Evolutionary conservation across 2,329 filamentous ascomycete species (phyloP).

Genomic region (Aspergillus eucalypticola): DNA sequence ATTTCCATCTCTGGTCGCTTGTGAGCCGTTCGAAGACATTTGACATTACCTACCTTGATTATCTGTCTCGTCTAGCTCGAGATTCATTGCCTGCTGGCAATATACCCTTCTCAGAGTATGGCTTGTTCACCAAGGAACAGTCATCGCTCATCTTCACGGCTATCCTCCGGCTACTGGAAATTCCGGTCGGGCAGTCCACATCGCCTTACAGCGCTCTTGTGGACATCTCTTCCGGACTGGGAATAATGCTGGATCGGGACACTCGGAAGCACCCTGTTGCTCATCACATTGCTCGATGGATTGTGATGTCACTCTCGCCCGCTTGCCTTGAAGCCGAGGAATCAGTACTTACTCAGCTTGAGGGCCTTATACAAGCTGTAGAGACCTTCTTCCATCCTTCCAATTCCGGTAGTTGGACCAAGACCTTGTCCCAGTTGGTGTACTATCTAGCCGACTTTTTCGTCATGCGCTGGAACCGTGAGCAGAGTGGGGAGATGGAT

Average conservation of each 20-base stretch:
- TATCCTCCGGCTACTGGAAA: conserved; percentile 84
- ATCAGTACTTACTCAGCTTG: conserved; percentile 80
- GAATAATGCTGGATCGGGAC: conserved; percentile 85
- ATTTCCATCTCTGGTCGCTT: conserved; percentile 95
- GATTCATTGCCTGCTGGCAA: conserved; percentile 76
- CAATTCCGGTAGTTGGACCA: conserved; percentile 90
- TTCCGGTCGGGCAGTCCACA: conserved; percentile 92
- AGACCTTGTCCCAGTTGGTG: conserved; percentile 82
- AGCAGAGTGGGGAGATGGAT: conserved; percentile 88
- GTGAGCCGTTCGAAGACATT: conserved; percentile 85
- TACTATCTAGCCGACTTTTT: conserved; percentile 95
- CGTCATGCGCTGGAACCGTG: conserved; percentile 95
- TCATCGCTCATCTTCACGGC: conserved; percentile 91
- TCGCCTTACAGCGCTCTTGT: conserved; percentile 82
- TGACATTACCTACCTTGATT: conserved; percentile 84
- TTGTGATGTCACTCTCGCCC: conserved; percentile 89
- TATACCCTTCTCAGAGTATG: conserved; percentile 79
- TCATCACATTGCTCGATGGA: conserved; percentile 89
- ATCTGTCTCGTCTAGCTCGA: conserved; percentile 81
- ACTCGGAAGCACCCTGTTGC: conserved; percentile 88
- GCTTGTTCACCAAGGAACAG: conserved; percentile 90
- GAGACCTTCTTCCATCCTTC: conserved; percentile 99
- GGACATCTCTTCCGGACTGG: conserved; percentile 80
- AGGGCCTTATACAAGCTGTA: conserved; percentile 89
- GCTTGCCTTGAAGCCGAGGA: conserved; percentile 72